These are phyloP conservation scores for Gaertneriomyces semiglobifer DNA, from an alignment of 192 early-diverging fungal species.

Conservation along the genomic window DNA sequence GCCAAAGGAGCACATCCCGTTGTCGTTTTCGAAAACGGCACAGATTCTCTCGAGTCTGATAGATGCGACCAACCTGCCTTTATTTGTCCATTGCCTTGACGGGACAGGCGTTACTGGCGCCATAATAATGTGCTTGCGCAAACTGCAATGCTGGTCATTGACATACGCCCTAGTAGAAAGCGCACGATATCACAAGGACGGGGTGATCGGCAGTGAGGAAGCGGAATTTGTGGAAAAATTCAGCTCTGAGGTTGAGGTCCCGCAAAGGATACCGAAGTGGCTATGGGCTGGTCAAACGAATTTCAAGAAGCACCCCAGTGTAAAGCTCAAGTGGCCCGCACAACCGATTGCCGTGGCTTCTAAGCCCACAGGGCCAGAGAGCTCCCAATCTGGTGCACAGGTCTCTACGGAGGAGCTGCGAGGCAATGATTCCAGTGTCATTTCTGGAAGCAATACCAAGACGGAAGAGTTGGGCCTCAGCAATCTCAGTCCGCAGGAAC, in stretches of 20 bases:
- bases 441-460: too few species aligned
- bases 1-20: conserved; percentile 80
- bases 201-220: conserved; percentile 62
- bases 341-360: not conserved
- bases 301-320: conserved; percentile 65
- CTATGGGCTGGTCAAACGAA: conserved; percentile 63
- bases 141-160: conserved; percentile 84
- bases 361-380: too few species aligned
- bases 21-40: conserved; percentile 70
- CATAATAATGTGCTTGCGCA: conserved; percentile 80
- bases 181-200: conserved; percentile 42
- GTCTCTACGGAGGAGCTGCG: too few species aligned
- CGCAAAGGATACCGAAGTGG: conserved; percentile 53
- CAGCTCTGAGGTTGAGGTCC: conserved; percentile 56
- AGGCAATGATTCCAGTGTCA: not conserved
- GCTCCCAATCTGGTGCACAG: too few species aligned
- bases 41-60: conserved; percentile 64
- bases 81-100: conserved; percentile 90
- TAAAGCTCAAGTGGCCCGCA: conserved; percentile 51
- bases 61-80: conserved; percentile 65
- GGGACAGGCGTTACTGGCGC: conserved; percentile 83
- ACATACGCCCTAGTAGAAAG: conserved; percentile 47
- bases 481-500: not conserved
- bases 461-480: not conserved
- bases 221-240: conserved; percentile 78